Evolutionary conservation across 305 asterid species (phyloP).

Genomic region (Solanum hybrid): DNA sequence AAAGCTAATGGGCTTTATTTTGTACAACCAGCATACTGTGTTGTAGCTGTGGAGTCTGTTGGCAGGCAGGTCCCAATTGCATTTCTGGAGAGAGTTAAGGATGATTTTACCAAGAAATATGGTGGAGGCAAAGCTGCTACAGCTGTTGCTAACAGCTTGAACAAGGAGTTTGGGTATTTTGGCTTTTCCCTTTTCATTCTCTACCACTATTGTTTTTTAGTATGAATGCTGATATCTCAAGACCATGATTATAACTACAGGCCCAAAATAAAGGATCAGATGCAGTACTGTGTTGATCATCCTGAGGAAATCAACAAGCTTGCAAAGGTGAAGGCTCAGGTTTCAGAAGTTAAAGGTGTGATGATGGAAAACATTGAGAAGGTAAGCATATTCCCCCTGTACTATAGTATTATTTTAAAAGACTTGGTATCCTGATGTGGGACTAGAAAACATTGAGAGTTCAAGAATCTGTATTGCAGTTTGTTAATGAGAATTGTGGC

Average conservation of each 20-base stretch:
- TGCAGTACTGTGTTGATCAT: slow-evolving; percentile 66
- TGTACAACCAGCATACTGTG: slow-evolving; percentile 53
- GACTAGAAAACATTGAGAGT: neutral
- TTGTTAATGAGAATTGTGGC: slow-evolving; percentile 2
- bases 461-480: slow-evolving; percentile 3
- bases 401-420: neutral
- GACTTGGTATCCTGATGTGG: neutral
- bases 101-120: slow-evolving; percentile 59
- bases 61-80: slow-evolving; percentile 66
- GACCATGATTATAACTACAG: slow-evolving; percentile 14
- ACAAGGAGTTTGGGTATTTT: slow-evolving; percentile 53
- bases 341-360: slow-evolving; percentile 68
- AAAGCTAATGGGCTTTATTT: slow-evolving; percentile 6
- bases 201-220: neutral
- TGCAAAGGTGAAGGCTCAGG: slow-evolving; percentile 68
- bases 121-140: slow-evolving; percentile 70
- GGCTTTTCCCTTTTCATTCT: neutral
- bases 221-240: neutral
- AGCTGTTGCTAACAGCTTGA: slow-evolving; percentile 55
- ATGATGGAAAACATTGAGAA: slow-evolving; percentile 79
- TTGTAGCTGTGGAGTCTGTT: slow-evolving; percentile 60
- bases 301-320: slow-evolving; percentile 63
- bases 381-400: slow-evolving; percentile 11
- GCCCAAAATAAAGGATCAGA: slow-evolving; percentile 60
- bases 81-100: slow-evolving; percentile 57